Evolutionary conservation across 2,329 filamentous ascomycete genomes (phyloP).

Genomic region (Xylariaceae sp.): DNA sequence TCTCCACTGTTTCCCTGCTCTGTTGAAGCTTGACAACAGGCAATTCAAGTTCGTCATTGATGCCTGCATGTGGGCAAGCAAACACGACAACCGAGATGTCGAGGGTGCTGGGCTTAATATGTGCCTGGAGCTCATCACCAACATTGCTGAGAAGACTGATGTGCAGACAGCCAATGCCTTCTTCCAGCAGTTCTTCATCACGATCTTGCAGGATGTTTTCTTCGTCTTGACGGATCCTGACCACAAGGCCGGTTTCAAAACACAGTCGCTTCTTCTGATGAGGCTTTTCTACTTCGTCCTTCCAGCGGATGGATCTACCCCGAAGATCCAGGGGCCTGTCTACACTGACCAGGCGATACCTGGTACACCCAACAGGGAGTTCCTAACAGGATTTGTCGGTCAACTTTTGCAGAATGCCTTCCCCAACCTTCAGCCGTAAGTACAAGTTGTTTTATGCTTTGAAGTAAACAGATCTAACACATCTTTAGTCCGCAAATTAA

Average conservation of each 20-base stretch:
- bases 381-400: slow-evolving; percentile 82
- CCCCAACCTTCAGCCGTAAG: slow-evolving; percentile 85
- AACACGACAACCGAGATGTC: slow-evolving; percentile 98
- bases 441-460: slow-evolving; percentile 20
- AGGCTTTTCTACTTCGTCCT: slow-evolving; percentile 97
- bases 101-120: slow-evolving; percentile 95
- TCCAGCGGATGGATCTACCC: slow-evolving; percentile 59
- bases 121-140: slow-evolving; percentile 95
- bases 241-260: slow-evolving; percentile 99
- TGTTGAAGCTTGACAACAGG: slow-evolving; percentile 88
- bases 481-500: slow-evolving; percentile 71
- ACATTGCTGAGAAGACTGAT: slow-evolving; percentile 92
- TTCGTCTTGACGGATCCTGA: slow-evolving; percentile 97
- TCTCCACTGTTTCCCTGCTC: slow-evolving; percentile 89
- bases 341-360: slow-evolving; percentile 81
- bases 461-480: slow-evolving; percentile 33
- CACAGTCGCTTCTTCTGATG: slow-evolving; percentile 87
- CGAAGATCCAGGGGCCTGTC: slow-evolving; percentile 89
- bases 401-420: slow-evolving; percentile 85
- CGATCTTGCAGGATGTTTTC: slow-evolving; percentile 95
- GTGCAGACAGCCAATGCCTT: slow-evolving; percentile 83
- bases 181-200: slow-evolving; percentile 96
- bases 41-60: slow-evolving; percentile 99
- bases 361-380: slow-evolving; percentile 87
- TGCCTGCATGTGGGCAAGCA: slow-evolving; percentile 99